These are phyloP conservation scores for Arthrobotrys entomopaga DNA, from an alignment of 2,329 filamentous ascomycete species.

Conservation along the genomic window DNA sequence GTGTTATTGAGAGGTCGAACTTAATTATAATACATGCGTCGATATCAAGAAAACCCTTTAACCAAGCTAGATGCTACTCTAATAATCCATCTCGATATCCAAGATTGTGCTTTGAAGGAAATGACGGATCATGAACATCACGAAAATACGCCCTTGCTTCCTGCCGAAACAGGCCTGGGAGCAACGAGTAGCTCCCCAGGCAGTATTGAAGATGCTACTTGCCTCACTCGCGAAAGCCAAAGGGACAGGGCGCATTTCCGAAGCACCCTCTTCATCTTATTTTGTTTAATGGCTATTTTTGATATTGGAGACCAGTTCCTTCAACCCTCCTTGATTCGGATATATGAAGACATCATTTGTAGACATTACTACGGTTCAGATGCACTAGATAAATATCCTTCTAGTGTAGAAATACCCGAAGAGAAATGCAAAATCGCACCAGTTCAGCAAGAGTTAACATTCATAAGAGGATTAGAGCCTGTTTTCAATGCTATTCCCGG, in stretches of 20 bases:
- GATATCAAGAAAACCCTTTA: too few species aligned
- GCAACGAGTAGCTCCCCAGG: background rate
- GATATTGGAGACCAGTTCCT: slow-evolving; percentile 13
- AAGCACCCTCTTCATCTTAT: background rate
- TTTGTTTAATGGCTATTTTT: slow-evolving; percentile 13
- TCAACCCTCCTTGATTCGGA: slow-evolving; percentile 6
- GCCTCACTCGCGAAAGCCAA: background rate
- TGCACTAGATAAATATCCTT: background rate
- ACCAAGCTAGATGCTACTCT: too few species aligned
- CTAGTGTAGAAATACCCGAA: slow-evolving; percentile 14
- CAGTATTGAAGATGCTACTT: background rate
- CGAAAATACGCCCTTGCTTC: background rate
- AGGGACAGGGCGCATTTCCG: background rate
- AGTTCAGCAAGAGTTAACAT: slow-evolving; percentile 18
- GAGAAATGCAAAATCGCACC: slow-evolving; percentile 29
- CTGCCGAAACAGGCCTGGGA: background rate
- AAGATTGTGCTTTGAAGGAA: too few species aligned
- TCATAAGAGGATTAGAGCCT: slow-evolving; percentile 20
- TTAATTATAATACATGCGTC: too few species aligned
- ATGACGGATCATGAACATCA: background rate
- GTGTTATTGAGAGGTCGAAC: too few species aligned
- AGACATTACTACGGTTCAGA: slow-evolving; percentile 16
- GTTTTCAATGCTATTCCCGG: slow-evolving; percentile 27
- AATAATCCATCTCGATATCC: too few species aligned
- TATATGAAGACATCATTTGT: slow-evolving; percentile 35